Base-by-base conservation (phyloP, 345 rosid genomes). In the Melaleuca alternifolia region DNA sequence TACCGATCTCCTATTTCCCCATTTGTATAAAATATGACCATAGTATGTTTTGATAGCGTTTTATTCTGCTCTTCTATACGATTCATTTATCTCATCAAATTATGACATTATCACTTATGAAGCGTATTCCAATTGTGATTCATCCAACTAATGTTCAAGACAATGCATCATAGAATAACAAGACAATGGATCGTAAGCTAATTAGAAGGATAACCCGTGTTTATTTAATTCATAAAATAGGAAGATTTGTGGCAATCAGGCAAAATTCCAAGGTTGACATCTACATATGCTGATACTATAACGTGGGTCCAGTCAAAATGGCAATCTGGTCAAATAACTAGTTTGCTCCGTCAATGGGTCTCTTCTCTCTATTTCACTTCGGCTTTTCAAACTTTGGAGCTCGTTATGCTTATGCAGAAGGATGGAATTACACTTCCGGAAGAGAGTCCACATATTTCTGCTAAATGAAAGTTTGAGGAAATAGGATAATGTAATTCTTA, bases 11-110 rank as follows among this genome's bases (percentile, higher is more conserved):
- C 26, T 20, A 20, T 37, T 33, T 33, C 79, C 24, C 33, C 24
- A 23, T 33, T 33, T 65, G 6, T 18, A 71, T 37, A 33, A 3
- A 33, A 33, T 71, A 33, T 71, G 24, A 0, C 2, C 13, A 71
- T 1, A 21, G 0, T 37, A 4, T 41, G 24, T 5, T 13, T 13
- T 2, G 48, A 18, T 2, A 18, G 1, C 13, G 4, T 12, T 33
- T 71, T 33, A 33, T 33, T 37, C 11, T 71, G 11, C 7, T 71
- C 37, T 10, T 10, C 2, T 24, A 10, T 3, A 10, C 26, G 24
- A 0, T 24, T 20, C 24, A 11, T 15, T 71, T 21, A 33, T 71
- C 48, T 71, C 26, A 15, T 62, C 5, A 62, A 30, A 3, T 30
- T 11, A 30, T 21, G 77, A 62, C 10, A 18, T 3, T 18, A 7